Base-by-base conservation (phyloP, 352 stramenopile species). In the Chrysophaeum taylorii region DNA sequence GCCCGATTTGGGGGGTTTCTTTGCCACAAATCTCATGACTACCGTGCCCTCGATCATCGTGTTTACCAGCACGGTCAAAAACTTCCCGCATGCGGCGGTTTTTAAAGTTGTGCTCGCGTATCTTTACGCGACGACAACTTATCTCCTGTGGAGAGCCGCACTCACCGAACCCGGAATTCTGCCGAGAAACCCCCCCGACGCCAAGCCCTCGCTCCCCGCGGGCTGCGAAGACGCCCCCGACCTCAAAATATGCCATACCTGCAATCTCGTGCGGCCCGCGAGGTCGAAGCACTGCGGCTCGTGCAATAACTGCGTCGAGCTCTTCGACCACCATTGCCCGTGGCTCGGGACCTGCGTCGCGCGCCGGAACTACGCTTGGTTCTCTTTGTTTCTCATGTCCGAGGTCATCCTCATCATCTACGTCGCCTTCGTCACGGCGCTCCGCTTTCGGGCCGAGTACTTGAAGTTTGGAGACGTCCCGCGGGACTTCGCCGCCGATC, bases 291-390 rank as follows among this genome's bases (percentile, higher is more conserved):
- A 94, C 76, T 93, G 87, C 75, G 84, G 82, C 70, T 78, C 71
- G 0, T 93, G 87, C 73, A 87, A 93, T 77, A 85, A 87, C 43
- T 93, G 87, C 78, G 88, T 94, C 53, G 75, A 68, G 33, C 78
- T 79, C 76, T 86, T 87, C 60, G 83, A 88, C 76, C 57, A 66
- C 71, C 85, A 93, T 73, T 94, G 88, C 82, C 85, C 87, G 18
- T 94, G 86, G 85, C 78, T 90, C 23, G 86, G 89, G 52, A 97
- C 92, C 81, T 97, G 91, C 70, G 89, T 98, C 53, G 94, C 92
- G 9, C 82, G 88, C 38, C 80, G 87, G 39, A 98, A 98, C 83
- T 91, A 98, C 81, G 74, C 82, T 48, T 89, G 80, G 52, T 98
- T 98, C 75, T 77, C 97, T 37, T 74, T 84, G 1, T 97, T 98